Base-by-base conservation (phyloP, 2,329 filamentous ascomycete genomes). In the Monascus ruber region DNA sequence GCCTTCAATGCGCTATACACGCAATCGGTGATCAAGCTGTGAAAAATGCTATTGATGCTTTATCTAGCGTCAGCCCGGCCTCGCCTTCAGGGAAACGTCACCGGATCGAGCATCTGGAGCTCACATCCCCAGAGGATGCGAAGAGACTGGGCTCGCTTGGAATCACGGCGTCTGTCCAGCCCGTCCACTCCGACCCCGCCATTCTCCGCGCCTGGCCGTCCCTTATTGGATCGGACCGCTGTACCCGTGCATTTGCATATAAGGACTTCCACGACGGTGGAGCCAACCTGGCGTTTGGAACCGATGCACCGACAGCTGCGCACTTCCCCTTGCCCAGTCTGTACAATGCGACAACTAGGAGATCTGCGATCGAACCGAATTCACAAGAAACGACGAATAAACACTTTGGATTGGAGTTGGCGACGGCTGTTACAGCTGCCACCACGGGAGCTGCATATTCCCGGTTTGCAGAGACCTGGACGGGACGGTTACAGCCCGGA, bases 91-190 rank as follows among this genome's bases (percentile, higher is more conserved):
- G 62, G 10, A 29, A 29, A 33, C 59, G 70, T 24, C 70, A 71
- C 43, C 61, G 70, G 35, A 71, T 73, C 43, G 70, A 73, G 48
- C 70, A 73, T 51, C 56, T 73, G 7, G 70, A 73, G 44, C 53
- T 73, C 41, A 68, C 66, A 0, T 59, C 65, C 0, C 65, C 66
- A 1, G 62, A 65, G 42, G 69, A 72, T 43, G 69, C 68, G 2
- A 61, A 55, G 35, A 51, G 69, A n/a, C 55, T 73, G 4, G 66
- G 66, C 1, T 44, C 63, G 34, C 54, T 69, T 2, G 69, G 69
- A 3, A 70, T 72, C 46, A 64, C 60, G 0, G 62, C 62, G 2
- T 64, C 61, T 0, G 51, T 64, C 4, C 62, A 64, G 35, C 56
- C 61, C 1, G 62, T 64, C 1, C 62, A 64, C 39, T 56, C 58